These are phyloP conservation scores for Cercospora zeae-maydis DNA, from an alignment of 2,329 filamentous ascomycete genomes.

Conservation along the genomic window DNA sequence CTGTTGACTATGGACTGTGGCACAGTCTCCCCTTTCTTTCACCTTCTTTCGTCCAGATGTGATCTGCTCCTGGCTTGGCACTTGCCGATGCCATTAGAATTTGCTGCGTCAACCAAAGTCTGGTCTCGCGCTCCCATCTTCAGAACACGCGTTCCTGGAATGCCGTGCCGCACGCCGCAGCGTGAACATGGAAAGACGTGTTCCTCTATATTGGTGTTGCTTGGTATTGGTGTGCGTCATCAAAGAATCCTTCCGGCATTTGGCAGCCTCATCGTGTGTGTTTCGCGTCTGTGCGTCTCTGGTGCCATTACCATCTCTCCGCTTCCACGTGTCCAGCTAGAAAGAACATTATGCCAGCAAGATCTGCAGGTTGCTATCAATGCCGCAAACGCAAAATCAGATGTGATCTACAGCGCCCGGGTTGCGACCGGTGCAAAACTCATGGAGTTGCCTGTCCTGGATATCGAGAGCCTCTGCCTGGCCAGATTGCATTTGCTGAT, in stretches of 20 bases:
- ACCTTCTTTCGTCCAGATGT: not conserved
- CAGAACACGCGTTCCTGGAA: not conserved
- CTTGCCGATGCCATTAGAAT: not conserved
- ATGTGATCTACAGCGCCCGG: constrained; percentile 33
- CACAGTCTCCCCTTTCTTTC: not conserved
- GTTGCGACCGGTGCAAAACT: constrained; percentile 32
- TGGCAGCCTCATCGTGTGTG: not conserved
- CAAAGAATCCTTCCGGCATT: not conserved
- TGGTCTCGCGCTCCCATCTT: not conserved
- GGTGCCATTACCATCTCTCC: not conserved
- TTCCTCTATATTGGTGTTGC: not conserved
- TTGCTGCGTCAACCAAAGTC: not conserved
- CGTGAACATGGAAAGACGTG: not conserved
- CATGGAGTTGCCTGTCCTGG: constrained; percentile 34
- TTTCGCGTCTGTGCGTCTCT: not conserved
- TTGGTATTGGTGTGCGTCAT: not conserved
- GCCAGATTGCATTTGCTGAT: constrained; percentile 30
- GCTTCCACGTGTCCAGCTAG: not conserved
- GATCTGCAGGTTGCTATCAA: constrained; percentile 33
- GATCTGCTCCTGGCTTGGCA: not conserved
- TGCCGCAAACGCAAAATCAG: constrained; percentile 36
- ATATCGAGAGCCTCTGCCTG: constrained; percentile 28
- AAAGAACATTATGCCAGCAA: constrained; percentile 28
- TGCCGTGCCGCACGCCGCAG: not conserved
- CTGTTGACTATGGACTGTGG: not conserved